These are phyloP conservation scores for Colletotrichum simmondsii DNA, from an alignment of 2,329 filamentous ascomycete species.

Conservation along the genomic window DNA sequence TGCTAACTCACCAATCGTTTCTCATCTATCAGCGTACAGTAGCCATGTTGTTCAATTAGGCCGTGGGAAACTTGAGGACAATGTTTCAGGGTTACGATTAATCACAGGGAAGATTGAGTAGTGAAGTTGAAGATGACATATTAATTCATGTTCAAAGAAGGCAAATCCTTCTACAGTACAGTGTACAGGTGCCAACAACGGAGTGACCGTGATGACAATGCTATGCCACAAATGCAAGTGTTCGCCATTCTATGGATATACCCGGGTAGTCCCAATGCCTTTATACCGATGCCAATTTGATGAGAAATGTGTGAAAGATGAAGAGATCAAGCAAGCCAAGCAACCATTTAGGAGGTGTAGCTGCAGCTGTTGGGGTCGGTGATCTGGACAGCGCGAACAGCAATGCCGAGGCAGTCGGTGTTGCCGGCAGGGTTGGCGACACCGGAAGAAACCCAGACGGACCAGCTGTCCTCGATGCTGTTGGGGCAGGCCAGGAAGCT, in stretches of 20 bases:
- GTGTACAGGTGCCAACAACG: background rate
- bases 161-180: background rate
- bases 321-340: background rate
- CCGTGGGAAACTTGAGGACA: fast-evolving
- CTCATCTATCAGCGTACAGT: no score
- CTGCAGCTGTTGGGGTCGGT: constrained; percentile 48
- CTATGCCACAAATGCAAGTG: background rate
- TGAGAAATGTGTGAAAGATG: background rate
- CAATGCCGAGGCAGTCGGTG: constrained; percentile 49
- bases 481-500: constrained; percentile 65
- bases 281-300: background rate
- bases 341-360: constrained; percentile 42
- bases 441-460: constrained; percentile 48
- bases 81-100: fast-evolving
- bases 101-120: background rate
- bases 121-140: background rate
- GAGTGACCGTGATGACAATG: background rate
- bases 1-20: no score
- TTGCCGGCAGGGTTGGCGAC: constrained; percentile 47
- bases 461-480: constrained; percentile 54
- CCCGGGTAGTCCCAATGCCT: background rate
- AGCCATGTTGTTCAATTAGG: fast-evolving
- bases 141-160: constrained; percentile 11
- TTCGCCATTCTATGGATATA: constrained; percentile 24
- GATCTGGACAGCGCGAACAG: constrained; percentile 42